Conservation (phyloP, 148 eudicot species). For the Fagopyrum tataricum region DNA sequence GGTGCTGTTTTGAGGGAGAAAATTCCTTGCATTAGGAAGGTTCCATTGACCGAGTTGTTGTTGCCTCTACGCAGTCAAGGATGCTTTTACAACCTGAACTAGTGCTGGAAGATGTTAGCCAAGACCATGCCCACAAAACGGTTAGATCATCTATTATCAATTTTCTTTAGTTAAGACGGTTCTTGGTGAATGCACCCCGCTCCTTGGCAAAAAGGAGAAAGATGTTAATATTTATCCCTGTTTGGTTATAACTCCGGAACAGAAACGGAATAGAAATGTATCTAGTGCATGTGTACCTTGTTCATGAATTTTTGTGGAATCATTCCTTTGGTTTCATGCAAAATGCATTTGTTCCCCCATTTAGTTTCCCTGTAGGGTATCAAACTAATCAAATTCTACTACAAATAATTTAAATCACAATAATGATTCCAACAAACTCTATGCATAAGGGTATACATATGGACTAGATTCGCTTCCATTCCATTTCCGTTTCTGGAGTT, state of each 20-base stretch:
- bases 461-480: too few relatives aligned
- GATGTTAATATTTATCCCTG: too few relatives aligned
- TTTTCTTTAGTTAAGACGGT: background rate
- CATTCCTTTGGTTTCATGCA: background rate
- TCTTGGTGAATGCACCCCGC: background rate
- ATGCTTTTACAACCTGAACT: conserved; percentile 95
- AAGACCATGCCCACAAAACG: conserved; percentile 98
- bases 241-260: too few relatives aligned
- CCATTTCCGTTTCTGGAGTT: too few relatives aligned
- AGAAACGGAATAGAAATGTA: too few relatives aligned
- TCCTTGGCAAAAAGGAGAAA: background rate
- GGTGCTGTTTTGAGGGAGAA: background rate
- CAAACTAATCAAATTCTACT: too few relatives aligned
- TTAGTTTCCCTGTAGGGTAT: too few relatives aligned
- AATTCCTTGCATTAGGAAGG: background rate
- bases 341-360: background rate
- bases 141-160: conserved; percentile 33
- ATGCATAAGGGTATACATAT: too few relatives aligned
- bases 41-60: conserved; percentile 14
- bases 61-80: conserved; percentile 63
- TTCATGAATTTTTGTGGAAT: too few relatives aligned
- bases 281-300: too few relatives aligned
- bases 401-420: too few relatives aligned
- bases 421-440: too few relatives aligned
- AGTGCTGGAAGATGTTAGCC: conserved; percentile 98